Percentiles rank a stretch among this genome's conserved stretches.
Evolutionary conservation across 2,329 filamentous ascomycete genomes (phyloP).

Genomic region (Colletotrichum tropicicola): DNA sequence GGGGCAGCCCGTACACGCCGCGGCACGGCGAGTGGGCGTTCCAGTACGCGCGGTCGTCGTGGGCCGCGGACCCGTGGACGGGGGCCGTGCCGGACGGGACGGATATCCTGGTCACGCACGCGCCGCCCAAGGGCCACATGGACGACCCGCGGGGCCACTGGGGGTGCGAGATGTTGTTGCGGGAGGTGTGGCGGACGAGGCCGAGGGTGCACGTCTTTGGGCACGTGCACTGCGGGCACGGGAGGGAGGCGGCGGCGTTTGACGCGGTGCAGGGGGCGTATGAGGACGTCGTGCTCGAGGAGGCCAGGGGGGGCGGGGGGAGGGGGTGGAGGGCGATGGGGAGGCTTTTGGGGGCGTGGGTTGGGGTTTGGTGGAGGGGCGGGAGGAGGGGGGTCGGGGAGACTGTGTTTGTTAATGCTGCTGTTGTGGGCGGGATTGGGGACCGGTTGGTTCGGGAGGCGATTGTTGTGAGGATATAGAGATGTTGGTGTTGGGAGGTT

Average conservation of each 20-base stretch:
- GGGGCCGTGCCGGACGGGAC: slow-evolving; percentile 34
- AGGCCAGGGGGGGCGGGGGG: background rate
- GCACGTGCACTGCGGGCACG: slow-evolving; percentile 46
- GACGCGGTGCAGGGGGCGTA: slow-evolving; percentile 39
- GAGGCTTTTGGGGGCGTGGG: background rate
- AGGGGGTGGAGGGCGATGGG: background rate
- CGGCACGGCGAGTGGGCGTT: slow-evolving; percentile 50
- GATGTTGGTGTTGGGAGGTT: background rate
- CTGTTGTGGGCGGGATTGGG: background rate
- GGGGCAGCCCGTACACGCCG: slow-evolving; percentile 45
- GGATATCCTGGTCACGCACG: slow-evolving; percentile 51
- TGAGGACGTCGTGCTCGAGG: slow-evolving; percentile 25
- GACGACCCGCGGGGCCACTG: slow-evolving; percentile 39
- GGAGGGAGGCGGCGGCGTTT: slow-evolving; percentile 40
- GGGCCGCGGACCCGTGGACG: slow-evolving; percentile 38
- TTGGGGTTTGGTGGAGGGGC: slow-evolving; percentile 5
- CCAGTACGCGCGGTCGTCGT: slow-evolving; percentile 43
- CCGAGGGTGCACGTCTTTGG: slow-evolving; percentile 48
- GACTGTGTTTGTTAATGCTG: slow-evolving; percentile 17
- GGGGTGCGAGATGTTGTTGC: slow-evolving; percentile 41
- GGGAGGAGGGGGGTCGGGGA: background rate
- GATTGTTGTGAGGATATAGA: slow-evolving; percentile 11
- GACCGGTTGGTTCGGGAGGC: slow-evolving; percentile 1
- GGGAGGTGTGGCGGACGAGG: slow-evolving; percentile 40
- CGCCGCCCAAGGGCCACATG: slow-evolving; percentile 45